Percentiles rank a stretch among this genome's conserved stretches.
These are phyloP conservation scores for Monascus purpureus DNA, from an alignment of 495 filamentous ascomycete genomes.

Conservation along the genomic window DNA sequence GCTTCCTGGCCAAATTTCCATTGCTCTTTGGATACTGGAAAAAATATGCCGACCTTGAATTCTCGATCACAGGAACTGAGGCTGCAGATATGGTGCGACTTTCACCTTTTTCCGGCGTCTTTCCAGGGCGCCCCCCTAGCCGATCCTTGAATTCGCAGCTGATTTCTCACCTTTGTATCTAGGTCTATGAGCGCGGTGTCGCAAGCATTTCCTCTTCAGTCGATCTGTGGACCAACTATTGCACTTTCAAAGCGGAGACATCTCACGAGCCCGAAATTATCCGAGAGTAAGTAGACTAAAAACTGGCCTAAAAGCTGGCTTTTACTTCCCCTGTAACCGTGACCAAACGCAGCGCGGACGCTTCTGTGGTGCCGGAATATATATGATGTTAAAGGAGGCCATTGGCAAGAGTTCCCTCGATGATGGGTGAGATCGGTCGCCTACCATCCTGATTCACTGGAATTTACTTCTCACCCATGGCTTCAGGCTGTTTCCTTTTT, in stretches of 20 bases:
- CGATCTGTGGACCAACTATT: slow-evolving; percentile 95
- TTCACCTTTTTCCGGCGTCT: background rate
- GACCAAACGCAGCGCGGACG: slow-evolving; percentile 27
- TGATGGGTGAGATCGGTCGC: slow-evolving; percentile 42
- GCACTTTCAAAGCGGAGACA: slow-evolving; percentile 92
- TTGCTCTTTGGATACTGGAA: slow-evolving; percentile 98
- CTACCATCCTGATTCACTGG: slow-evolving; percentile 25
- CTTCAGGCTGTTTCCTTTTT: slow-evolving; percentile 36
- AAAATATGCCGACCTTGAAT: slow-evolving; percentile 97
- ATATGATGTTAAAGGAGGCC: slow-evolving; percentile 15
- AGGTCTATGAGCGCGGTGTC: slow-evolving; percentile 93
- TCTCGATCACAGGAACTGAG: slow-evolving; percentile 91
- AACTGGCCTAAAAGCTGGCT: slow-evolving; percentile 51
- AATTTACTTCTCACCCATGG: slow-evolving; percentile 44
- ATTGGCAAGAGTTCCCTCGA: slow-evolving; percentile 21
- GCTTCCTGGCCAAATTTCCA: slow-evolving; percentile 89
- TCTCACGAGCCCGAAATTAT: slow-evolving; percentile 88
- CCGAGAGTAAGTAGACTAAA: slow-evolving; percentile 89
- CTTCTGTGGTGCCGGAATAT: slow-evolving; percentile 18
- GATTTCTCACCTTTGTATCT: slow-evolving; percentile 8
- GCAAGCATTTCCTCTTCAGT: slow-evolving; percentile 88
- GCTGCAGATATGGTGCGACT: slow-evolving; percentile 84
- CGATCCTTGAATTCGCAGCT: slow-evolving; percentile 2
- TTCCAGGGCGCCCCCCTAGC: background rate
- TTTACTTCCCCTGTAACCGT: slow-evolving; percentile 40